A percentile compares a stretch with the other conserved stretches of the same genome.
phyloP scores from a whole-genome alignment of 225 moss, liverwort and hornwort genomes.

The Physcomitrellopsis africana region DNA sequence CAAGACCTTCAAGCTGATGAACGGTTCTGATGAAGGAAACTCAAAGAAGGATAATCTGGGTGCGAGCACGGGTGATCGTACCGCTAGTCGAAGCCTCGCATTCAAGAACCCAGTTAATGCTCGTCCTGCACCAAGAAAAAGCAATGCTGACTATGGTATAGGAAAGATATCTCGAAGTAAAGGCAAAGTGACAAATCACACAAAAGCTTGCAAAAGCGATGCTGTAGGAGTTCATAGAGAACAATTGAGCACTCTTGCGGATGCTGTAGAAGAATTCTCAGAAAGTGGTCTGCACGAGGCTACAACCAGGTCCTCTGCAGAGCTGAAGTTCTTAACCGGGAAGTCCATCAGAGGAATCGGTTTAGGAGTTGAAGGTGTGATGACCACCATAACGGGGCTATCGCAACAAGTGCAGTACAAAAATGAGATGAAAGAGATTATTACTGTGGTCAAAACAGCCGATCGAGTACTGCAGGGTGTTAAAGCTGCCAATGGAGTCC shows the following conservation, averaged over 20 bases:
- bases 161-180: constrained; percentile 31
- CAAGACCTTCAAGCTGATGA: constrained; percentile 41
- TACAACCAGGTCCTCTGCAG: constrained; percentile 12
- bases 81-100: constrained; percentile 34
- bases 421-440: constrained; percentile 58
- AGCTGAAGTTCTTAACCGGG: constrained; percentile 17
- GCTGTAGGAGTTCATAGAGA: constrained; percentile 27
- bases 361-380: constrained; percentile 49
- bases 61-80: constrained; percentile 17
- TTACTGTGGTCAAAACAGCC: constrained; percentile 75
- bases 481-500: constrained; percentile 66
- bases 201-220: constrained; percentile 37
- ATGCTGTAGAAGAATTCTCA: constrained; percentile 22
- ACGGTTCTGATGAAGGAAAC: constrained; percentile 28
- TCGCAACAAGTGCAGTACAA: constrained; percentile 46
- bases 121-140: constrained; percentile 34
- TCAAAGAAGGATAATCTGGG: constrained; percentile 17
- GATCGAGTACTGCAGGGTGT: constrained; percentile 80
- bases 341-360: constrained; percentile 28
- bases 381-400: constrained; percentile 51
- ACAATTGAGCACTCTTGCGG: constrained; percentile 3
- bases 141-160: constrained; percentile 34
- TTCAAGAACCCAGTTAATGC: constrained; percentile 26
- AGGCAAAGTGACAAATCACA: constrained; percentile 29
- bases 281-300: constrained; percentile 11